phyloP scores from a whole-genome alignment of 2,329 filamentous ascomycete species.

The Pseudogymnoascus sp. region DNA sequence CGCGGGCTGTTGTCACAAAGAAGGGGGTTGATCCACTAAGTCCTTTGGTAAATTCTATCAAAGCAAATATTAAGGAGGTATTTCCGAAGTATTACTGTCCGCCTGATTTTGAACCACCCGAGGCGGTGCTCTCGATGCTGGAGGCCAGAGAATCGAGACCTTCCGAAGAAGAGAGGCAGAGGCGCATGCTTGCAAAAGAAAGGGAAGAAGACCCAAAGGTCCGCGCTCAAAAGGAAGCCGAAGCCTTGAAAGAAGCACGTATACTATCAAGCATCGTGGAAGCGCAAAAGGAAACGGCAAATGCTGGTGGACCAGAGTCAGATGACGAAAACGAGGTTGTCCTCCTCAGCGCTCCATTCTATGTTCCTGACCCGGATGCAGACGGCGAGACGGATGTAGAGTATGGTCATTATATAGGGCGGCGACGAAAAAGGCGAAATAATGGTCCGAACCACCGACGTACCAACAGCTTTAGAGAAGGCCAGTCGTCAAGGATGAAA shows the following conservation, averaged over 20 bases:
- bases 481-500: slow-evolving; percentile 1
- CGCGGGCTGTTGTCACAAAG: slow-evolving; percentile 17
- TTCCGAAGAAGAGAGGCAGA: slow-evolving; percentile 12
- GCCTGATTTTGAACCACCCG: slow-evolving; percentile 20
- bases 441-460: background rate
- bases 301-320: background rate
- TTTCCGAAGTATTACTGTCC: slow-evolving; percentile 25
- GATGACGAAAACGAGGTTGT: background rate
- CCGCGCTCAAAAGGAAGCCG: background rate
- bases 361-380: slow-evolving; percentile 6
- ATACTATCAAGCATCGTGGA: slow-evolving; percentile 3
- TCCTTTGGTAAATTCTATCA: slow-evolving; percentile 16
- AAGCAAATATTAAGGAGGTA: slow-evolving; percentile 17
- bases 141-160: slow-evolving; percentile 12
- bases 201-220: background rate
- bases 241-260: background rate
- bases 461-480: slow-evolving; percentile 3
- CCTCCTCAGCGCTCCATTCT: slow-evolving; percentile 12
- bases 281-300: background rate
- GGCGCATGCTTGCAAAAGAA: slow-evolving; percentile 7
- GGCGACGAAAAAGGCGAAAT: background rate
- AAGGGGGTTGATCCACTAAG: slow-evolving; percentile 14
- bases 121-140: slow-evolving; percentile 17
- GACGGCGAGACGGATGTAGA: slow-evolving; percentile 1
- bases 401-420: background rate